Evolutionary conservation across 1,284 basidiomycete species (phyloP), one percentile per base, ranked within the genome.

Genomic region (Malassezia sp.): DNA sequence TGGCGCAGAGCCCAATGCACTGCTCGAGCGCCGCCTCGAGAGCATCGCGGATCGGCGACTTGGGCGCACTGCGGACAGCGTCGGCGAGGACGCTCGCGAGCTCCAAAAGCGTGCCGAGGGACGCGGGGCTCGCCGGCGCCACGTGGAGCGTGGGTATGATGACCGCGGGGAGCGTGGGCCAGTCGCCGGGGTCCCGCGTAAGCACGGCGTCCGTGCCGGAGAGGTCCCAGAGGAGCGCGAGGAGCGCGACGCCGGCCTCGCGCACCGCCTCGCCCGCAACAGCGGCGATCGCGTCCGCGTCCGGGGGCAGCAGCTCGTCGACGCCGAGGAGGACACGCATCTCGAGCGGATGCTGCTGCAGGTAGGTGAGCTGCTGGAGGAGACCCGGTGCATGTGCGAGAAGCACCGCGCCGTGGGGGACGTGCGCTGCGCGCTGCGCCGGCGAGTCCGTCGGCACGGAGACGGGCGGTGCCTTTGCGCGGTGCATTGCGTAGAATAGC

Each of bases 351-450:
- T 93, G 89, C 1, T 85, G 83, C 42, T 91, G 75, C 0, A 86
- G 84, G 59, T 89, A 88, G 64, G 87, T 87, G 46, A 91, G 71
- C 52, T 88, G 83, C 63, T 87, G 85, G 0, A 96, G 74, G n/a
- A 90, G 77, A 28, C 78, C 72, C 15, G 89, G 73, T 0, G 80
- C 80, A 45, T 78, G 78, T 2, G 74, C 73, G 2, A 79, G 77
- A 66, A 85, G 85, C 11, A 78, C 36, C n/a, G 28, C 40, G 30
- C 38, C 37, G n/a, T 46, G 45, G 11, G 44, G 49, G 11, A 38
- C 21, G 27, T n/a, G 23, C 8, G 24, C 36, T 21, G 29, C 29
- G 14, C 14, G 42, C 41, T 40, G 38, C 2, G 40, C 45, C 10
- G 52, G 45, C 23, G 41, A 43, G 24, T 42, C 34, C 29, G 49